phyloP scores from a whole-genome alignment of 192 early-diverging fungal genomes.

The Entomortierella beljakovae region DNA sequence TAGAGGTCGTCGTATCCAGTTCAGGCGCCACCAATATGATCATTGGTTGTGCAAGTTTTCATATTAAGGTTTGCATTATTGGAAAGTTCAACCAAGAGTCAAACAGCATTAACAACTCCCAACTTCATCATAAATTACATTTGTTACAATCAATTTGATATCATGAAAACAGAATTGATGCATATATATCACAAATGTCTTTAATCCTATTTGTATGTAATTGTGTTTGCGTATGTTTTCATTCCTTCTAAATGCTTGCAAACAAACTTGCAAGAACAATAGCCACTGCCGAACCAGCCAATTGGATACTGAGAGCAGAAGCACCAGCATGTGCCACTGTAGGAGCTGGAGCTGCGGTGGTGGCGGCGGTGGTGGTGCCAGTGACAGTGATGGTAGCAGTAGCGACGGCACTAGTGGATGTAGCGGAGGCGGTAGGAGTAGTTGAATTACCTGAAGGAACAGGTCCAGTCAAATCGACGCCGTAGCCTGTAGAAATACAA shows the following conservation, averaged over 20 bases:
- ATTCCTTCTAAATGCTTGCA: background rate
- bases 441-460: background rate
- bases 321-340: background rate
- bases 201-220: no score
- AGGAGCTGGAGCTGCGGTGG: background rate
- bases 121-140: no score
- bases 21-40: no score
- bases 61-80: no score
- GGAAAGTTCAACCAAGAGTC: no score
- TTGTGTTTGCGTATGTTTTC: no score
- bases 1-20: no score
- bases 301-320: background rate
- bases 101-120: no score
- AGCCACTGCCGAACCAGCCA: constrained; percentile 1
- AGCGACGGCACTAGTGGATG: background rate
- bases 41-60: no score
- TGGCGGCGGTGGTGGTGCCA: background rate
- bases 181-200: no score
- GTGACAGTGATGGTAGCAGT: background rate
- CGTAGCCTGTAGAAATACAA: constrained; percentile 22
- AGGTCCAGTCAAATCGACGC: constrained; percentile 5
- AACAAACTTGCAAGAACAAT: constrained; percentile 4
- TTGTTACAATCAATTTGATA: no score
- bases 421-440: background rate
- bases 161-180: no score